Evolutionary conservation across 2,329 filamentous ascomycete genomes (phyloP), one percentile per base, ranked within the genome.

Genomic region (Dryadomyces sulphureus): DNA sequence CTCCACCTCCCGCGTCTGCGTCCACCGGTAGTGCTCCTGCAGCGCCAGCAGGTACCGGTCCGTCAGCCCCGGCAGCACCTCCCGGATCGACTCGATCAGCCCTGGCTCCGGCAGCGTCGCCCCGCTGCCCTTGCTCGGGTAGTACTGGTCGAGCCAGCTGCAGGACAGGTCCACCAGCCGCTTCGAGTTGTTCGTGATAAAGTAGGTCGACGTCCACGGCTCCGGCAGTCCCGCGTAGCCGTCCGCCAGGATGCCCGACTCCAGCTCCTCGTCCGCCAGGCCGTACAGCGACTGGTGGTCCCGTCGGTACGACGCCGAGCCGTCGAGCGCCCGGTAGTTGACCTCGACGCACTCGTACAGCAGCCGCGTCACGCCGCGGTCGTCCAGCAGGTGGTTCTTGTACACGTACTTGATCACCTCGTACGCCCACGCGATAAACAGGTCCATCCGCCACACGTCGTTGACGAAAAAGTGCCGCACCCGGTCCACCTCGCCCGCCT

Each of bases 381-480:
- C 68, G 53, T 81, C 72, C 40, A 75, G 67, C 2, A 73, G 58
- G 30, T 72, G 69, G 43, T 79, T 77, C 47, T 77, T 75, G 55
- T 81, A 82, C 48, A 82, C 68, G 47, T 82, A 75, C 58, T 84
- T 85, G 59, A 90, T 80, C 14, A 79, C 78, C 58, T 84, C 80
- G 55, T 78, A 84, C 8, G 83, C 79, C 81, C 84, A 92, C 1
- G 84, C 82, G 41, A 93, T 70, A 38, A 92, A 77, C 47, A 84
- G 69, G 46, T 88, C 78, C 53, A 93, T 71, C 24, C 75, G 73
- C 61, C 76, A 75, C 27, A 88, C 70, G 56, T 89, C 84, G 54
- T 83, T 73, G 50, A 88, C 71, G 56, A 95, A 94, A 78, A 85
- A 95, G 54, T 87, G 79, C n/a, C 88, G 77, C 16, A 94, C 78